Percentiles rank a stretch among this genome's conserved stretches.
Conservation (phyloP, 768 basidiomycete genomes). For the Podaxis sp. region DNA sequence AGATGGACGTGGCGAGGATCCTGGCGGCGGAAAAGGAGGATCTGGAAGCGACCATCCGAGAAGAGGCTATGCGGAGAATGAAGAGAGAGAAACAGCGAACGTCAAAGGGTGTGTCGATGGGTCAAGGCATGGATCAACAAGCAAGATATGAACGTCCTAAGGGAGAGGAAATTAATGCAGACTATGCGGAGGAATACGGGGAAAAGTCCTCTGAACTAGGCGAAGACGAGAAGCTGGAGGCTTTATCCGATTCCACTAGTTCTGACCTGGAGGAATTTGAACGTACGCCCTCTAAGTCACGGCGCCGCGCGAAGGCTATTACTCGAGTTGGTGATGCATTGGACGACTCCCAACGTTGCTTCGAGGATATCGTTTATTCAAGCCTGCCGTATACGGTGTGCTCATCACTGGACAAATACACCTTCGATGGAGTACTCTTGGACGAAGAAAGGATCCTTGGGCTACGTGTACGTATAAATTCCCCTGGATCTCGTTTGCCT, state of each 20-base stretch:
- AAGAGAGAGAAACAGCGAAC: background rate
- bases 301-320: background rate
- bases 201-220: background rate
- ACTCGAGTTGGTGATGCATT: background rate
- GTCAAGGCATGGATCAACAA: background rate
- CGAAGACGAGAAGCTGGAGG: background rate
- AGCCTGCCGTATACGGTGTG: conserved; percentile 27
- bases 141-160: background rate
- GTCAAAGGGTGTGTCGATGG: background rate
- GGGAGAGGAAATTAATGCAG: background rate
- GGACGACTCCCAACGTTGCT: conserved; percentile 12
- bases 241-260: background rate
- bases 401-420: conserved; percentile 10
- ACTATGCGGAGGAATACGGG: background rate
- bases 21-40: conserved; percentile 6
- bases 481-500: background rate
- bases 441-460: conserved; percentile 42
- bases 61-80: background rate
- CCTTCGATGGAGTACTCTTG: conserved; percentile 34
- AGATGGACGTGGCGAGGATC: conserved; percentile 18
- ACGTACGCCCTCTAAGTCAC: background rate
- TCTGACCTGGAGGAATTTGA: background rate
- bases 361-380: conserved; percentile 11
- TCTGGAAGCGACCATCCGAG: background rate
- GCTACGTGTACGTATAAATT: conserved; percentile 26